Percentiles rank a stretch among this genome's conserved stretches.
phyloP scores from a whole-genome alignment of 2,329 filamentous ascomycete species.

The Paracamarosporium sp. region DNA sequence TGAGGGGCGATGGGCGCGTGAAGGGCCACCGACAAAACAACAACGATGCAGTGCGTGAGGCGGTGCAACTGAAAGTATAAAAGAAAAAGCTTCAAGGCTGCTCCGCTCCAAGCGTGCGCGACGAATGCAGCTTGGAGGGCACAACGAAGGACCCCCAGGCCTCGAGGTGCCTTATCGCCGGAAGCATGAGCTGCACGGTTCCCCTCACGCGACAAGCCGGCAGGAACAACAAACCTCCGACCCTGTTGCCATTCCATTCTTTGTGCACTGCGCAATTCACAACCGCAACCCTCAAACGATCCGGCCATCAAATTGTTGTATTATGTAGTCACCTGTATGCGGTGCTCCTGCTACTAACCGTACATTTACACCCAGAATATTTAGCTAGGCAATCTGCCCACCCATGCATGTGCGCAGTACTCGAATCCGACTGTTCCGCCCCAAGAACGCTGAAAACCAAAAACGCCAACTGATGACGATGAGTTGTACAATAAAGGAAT shows the following conservation, averaged over 20 bases:
- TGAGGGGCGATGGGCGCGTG: neutral
- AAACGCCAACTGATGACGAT: constrained; percentile 19
- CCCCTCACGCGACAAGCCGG: constrained; percentile 9
- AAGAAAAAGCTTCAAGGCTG: neutral
- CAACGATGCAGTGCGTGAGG: neutral
- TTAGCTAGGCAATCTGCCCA: neutral
- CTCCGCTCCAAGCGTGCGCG: constrained; percentile 5
- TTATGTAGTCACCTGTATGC: constrained; percentile 2
- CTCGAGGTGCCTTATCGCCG: constrained; percentile 7
- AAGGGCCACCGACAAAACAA: neutral
- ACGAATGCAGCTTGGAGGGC: constrained; percentile 15
- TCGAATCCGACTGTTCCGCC: neutral
- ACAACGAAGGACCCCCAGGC: constrained; percentile 8
- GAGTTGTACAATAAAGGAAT: constrained; percentile 31
- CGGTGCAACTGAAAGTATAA: neutral
- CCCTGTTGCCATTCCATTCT: neutral
- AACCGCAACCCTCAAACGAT: neutral
- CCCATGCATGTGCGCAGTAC: constrained; percentile 1
- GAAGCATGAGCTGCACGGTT: neutral
- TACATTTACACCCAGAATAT: neutral
- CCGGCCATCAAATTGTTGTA: neutral
- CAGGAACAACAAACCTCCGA: constrained; percentile 5
- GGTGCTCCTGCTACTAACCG: neutral
- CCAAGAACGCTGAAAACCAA: constrained; percentile 10
- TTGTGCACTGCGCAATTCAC: neutral